Percentiles rank a stretch among this genome's conserved stretches.
Evolutionary conservation across 768 basidiomycete species (phyloP).

Genomic region (Lactarius pseudohatsudake): DNA sequence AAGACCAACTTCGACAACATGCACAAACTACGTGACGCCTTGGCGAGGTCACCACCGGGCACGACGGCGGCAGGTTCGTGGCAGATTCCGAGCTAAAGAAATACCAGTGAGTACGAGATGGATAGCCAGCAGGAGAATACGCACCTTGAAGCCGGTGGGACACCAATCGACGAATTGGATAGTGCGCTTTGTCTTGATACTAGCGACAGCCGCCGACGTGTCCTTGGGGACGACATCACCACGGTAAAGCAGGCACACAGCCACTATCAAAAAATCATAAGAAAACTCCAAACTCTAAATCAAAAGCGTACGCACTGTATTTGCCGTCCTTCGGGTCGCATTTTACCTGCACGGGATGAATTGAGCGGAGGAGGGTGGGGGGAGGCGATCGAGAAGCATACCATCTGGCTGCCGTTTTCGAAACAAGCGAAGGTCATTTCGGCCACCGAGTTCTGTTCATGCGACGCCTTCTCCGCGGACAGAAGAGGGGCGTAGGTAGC

Average conservation of each 20-base stretch:
- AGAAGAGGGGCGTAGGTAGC: slow-evolving; percentile 95
- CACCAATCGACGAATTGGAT: slow-evolving; percentile 99
- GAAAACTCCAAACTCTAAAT: not conserved
- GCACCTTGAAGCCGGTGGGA: slow-evolving; percentile 91
- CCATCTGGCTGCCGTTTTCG: slow-evolving; percentile 97
- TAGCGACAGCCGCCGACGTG: slow-evolving; percentile 86
- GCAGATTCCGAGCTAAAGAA: slow-evolving; percentile 84
- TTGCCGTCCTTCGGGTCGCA: slow-evolving; percentile 98
- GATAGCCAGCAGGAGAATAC: slow-evolving; percentile 13
- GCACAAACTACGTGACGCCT: slow-evolving; percentile 91
- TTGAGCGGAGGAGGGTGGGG: slow-evolving; percentile 12
- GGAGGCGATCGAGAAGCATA: slow-evolving; percentile 2
- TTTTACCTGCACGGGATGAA: slow-evolving; percentile 45
- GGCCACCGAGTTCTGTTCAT: slow-evolving; percentile 95
- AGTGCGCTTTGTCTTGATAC: slow-evolving; percentile 95
- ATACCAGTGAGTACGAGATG: slow-evolving; percentile 31
- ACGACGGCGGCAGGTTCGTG: slow-evolving; percentile 92
- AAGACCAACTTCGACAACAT: slow-evolving; percentile 84
- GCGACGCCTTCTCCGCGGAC: slow-evolving; percentile 92
- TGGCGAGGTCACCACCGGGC: slow-evolving; percentile 93
- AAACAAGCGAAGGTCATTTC: slow-evolving; percentile 99
- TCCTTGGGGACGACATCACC: slow-evolving; percentile 98
- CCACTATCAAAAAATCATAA: slow-evolving; percentile 51
- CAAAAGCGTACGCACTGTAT: slow-evolving; percentile 70
- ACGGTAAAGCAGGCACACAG: slow-evolving; percentile 88